Percentiles rank a stretch among this genome's conserved stretches.
phyloP scores from a whole-genome alignment of 495 filamentous ascomycete genomes.

The Trichoderma erinaceum region DNA sequence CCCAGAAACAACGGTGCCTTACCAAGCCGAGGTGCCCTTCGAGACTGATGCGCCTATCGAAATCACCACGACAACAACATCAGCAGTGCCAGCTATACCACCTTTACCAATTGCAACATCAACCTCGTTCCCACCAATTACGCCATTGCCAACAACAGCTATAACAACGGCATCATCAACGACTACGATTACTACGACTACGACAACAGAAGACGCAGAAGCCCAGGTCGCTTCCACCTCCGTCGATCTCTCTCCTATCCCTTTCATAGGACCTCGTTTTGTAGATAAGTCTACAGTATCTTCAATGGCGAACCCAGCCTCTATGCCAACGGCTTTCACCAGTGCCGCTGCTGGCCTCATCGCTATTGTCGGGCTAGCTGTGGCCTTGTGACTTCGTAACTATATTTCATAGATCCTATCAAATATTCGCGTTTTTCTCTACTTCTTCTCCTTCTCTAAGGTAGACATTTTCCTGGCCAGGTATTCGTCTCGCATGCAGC shows the following conservation, averaged over 20 bases:
- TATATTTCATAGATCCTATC: background rate
- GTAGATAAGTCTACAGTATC: background rate
- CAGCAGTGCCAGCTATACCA: background rate
- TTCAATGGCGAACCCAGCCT: constrained; percentile 2
- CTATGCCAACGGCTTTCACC: constrained; percentile 5
- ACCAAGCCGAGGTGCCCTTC: background rate
- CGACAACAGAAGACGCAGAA: background rate
- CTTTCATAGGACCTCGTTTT: background rate
- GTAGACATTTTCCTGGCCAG: too few species aligned
- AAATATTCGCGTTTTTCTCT: background rate
- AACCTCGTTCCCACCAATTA: background rate
- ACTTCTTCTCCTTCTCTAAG: background rate
- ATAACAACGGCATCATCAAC: background rate
- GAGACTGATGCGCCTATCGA: background rate
- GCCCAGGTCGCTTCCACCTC: background rate
- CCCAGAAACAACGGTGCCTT: background rate
- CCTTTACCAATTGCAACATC: background rate
- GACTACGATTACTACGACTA: background rate
- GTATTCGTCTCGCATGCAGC: too few species aligned
- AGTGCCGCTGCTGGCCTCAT: constrained; percentile 11
- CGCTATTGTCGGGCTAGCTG: background rate
- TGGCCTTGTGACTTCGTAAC: background rate
- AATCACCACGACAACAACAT: background rate
- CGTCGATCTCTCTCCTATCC: background rate
- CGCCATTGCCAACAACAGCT: background rate